These are phyloP conservation scores for Poa pratensis DNA, from an alignment of 176 grass and related monocot species.

Conservation along the genomic window DNA sequence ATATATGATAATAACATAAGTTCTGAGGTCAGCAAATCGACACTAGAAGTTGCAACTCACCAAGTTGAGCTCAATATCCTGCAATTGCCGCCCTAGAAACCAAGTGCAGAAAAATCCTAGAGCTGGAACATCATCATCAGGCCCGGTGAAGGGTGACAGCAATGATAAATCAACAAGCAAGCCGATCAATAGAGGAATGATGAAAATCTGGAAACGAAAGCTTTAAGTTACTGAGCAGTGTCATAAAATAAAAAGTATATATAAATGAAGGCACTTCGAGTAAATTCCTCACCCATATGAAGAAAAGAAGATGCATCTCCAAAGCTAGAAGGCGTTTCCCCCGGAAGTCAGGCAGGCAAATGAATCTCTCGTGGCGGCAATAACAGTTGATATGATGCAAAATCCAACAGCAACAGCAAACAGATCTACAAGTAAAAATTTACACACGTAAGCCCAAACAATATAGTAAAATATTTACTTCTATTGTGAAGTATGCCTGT, in stretches of 20 bases:
- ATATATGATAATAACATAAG: slow-evolving; percentile 23
- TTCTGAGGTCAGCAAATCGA: slow-evolving; percentile 7
- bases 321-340: slow-evolving; percentile 37
- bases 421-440: slow-evolving; percentile 46
- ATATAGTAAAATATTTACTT: slow-evolving; percentile 12
- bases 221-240: slow-evolving; percentile 28
- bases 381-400: slow-evolving; percentile 44
- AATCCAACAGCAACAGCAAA: slow-evolving; percentile 47
- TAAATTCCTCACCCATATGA: slow-evolving; percentile 52
- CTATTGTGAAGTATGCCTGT: not conserved
- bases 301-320: slow-evolving; percentile 39
- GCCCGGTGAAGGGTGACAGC: slow-evolving; percentile 39
- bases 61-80: slow-evolving; percentile 45
- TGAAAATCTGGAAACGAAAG: slow-evolving; percentile 35
- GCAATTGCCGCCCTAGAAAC: slow-evolving; percentile 41
- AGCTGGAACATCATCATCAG: slow-evolving; percentile 39
- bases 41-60: slow-evolving; percentile 44
- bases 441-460: slow-evolving; percentile 19
- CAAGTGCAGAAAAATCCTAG: slow-evolving; percentile 42
- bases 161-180: slow-evolving; percentile 48
- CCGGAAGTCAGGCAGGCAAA: slow-evolving; percentile 29
- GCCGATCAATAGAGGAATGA: slow-evolving; percentile 53
- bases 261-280: not conserved
- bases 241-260: slow-evolving; percentile 29
- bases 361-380: slow-evolving; percentile 34